A percentile compares a stretch with the other conserved stretches of the same genome.
Conservation (phyloP, 148 eudicot species). For the Chenopodium album region DNA sequence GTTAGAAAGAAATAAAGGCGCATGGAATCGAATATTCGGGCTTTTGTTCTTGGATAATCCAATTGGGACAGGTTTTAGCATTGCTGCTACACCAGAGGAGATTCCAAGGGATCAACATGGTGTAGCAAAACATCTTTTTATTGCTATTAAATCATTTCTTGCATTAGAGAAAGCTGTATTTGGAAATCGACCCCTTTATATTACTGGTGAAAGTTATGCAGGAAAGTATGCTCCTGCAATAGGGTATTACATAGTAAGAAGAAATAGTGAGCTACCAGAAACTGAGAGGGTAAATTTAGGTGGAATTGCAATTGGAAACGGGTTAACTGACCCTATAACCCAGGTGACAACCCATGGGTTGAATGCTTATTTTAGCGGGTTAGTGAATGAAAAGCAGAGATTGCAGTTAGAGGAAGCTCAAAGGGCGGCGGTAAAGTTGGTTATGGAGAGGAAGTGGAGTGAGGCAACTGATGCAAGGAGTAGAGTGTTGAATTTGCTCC, state of each 20-base stretch:
- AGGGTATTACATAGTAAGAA: slow-evolving; percentile 61
- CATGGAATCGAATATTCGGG: slow-evolving; percentile 73
- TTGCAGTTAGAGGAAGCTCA: slow-evolving; percentile 48
- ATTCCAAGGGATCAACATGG: slow-evolving; percentile 63
- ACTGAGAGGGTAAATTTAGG: slow-evolving; percentile 49
- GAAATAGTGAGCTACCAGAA: slow-evolving; percentile 34
- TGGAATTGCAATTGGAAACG: slow-evolving; percentile 83
- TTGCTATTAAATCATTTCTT: slow-evolving; percentile 53
- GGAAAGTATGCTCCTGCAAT: slow-evolving; percentile 79
- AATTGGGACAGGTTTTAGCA: slow-evolving; percentile 80
- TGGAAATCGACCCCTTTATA: slow-evolving; percentile 55
- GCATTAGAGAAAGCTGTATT: slow-evolving; percentile 34
- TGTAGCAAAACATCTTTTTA: slow-evolving; percentile 65
- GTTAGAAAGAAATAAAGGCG: slow-evolving; percentile 44
- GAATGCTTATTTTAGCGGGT: slow-evolving; percentile 56
- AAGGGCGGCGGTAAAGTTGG: slow-evolving; percentile 33
- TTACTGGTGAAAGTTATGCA: slow-evolving; percentile 92
- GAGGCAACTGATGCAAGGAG: slow-evolving; percentile 59
- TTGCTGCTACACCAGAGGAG: slow-evolving; percentile 50
- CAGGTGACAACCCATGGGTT: slow-evolving; percentile 74
- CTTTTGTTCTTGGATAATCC: slow-evolving; percentile 77
- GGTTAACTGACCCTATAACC: slow-evolving; percentile 62
- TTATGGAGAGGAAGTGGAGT: slow-evolving; percentile 41
- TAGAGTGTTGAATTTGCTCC: slow-evolving; percentile 30
- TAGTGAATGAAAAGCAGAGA: slow-evolving; percentile 61